These are phyloP conservation scores for Austroboletus eburneus DNA, from an alignment of 768 basidiomycete species.

Conservation along the genomic window DNA sequence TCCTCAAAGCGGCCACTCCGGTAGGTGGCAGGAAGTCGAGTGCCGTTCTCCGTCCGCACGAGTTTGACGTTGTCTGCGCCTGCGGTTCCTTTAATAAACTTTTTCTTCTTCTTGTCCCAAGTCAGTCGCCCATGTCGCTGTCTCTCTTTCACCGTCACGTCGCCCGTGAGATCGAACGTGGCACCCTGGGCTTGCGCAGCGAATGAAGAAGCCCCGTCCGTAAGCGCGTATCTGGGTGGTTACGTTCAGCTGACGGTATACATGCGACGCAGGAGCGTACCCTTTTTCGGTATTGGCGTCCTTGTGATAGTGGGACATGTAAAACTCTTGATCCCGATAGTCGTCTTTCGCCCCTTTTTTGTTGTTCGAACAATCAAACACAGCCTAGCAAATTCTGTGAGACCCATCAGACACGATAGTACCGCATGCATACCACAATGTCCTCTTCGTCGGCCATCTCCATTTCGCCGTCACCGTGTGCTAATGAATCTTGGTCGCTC, in stretches of 20 bases:
- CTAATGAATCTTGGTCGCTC: slow-evolving; percentile 30
- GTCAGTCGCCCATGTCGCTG: slow-evolving; percentile 57
- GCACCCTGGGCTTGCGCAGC: slow-evolving; percentile 75
- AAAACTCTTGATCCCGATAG: slow-evolving; percentile 81
- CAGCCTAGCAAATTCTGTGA: slow-evolving; percentile 43
- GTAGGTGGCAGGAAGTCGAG: slow-evolving; percentile 86
- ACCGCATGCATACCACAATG: slow-evolving; percentile 49
- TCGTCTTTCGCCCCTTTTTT: slow-evolving; percentile 41
- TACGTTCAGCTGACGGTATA: background rate
- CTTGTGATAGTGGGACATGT: slow-evolving; percentile 89
- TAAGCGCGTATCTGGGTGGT: slow-evolving; percentile 71
- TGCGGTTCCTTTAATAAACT: slow-evolving; percentile 78
- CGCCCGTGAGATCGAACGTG: slow-evolving; percentile 78
- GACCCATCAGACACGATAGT: background rate
- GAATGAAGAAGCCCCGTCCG: slow-evolving; percentile 83
- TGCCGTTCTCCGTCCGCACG: slow-evolving; percentile 89
- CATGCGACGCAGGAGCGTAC: slow-evolving; percentile 40
- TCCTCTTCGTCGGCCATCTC: slow-evolving; percentile 81
- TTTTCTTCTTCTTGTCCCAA: slow-evolving; percentile 98
- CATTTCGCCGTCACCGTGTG: slow-evolving; percentile 31
- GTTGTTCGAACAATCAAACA: slow-evolving; percentile 53
- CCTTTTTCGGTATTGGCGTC: slow-evolving; percentile 87
- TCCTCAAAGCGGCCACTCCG: slow-evolving; percentile 93
- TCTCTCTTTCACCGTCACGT: slow-evolving; percentile 56
- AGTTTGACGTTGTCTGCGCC: slow-evolving; percentile 94